Base-by-base conservation (phyloP, 2,329 filamentous ascomycete species). In the Hirsutella thompsonii region DNA sequence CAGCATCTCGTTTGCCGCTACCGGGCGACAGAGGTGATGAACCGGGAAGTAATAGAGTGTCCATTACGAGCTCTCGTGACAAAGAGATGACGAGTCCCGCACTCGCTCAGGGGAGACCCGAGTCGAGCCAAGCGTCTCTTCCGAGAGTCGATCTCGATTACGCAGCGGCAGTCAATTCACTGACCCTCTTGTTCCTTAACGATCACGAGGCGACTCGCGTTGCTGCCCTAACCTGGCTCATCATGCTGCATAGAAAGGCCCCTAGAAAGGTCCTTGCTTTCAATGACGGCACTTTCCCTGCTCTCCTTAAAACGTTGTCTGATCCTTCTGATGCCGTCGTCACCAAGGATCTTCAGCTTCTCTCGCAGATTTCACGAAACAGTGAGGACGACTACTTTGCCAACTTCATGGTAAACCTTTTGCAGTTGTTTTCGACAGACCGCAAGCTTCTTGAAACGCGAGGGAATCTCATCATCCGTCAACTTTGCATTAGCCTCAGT, bases 331-430 rank as follows among this genome's bases (percentile, higher is more conserved):
- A 98, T 58, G 85, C 88, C 16, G 92, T 98, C 6, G 93, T 98
- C 2, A 96, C 87, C 4, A 85, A 92, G 52, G 92, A 98, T 58
- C 65, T 98, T 23, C 85, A 96, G 47, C 70, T 98, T 14, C 71
- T 98, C 2, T 96, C 90, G 0, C 92, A 98, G 51, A 96, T 98
- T 41, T 96, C 90, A 3, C 80, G 83, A 48, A 94, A 95, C 52
- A 96, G 88, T 55, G 92, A 96, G 53, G 92, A 98, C 55, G 87
- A 89, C 48, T 96, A 96, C 61, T 98, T 98, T 57, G 83, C 86
- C 2, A 94, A 90, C 20, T 98, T 98, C 59, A 98, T 98, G 92
- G 83, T 95, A 45, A 94, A 94, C 55, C 69, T 98, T 9, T 68
- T 98, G 35, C 92, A 95, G 56, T 74, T 98, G 1, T 98, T 98